These are phyloP conservation scores for Aciculosporium take DNA, from an alignment of 2,329 filamentous ascomycete species.

Conservation along the genomic window DNA sequence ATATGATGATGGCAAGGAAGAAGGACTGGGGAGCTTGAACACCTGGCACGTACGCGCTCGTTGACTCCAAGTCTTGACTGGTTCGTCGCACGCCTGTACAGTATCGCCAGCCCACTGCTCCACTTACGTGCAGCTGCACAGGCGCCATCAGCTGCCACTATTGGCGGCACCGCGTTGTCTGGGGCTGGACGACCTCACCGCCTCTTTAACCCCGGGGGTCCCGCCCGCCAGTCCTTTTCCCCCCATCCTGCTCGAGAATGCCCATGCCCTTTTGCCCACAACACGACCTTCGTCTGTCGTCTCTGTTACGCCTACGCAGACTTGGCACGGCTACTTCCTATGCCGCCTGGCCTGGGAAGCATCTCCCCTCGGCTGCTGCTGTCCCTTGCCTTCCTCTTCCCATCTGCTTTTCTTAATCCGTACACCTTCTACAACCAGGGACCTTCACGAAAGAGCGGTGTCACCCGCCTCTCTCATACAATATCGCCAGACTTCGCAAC, in stretches of 20 bases:
- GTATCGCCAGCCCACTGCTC: constrained; percentile 13
- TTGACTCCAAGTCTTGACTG: neutral
- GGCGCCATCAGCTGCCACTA: constrained; percentile 17
- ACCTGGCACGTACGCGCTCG: constrained; percentile 1
- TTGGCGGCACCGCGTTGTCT: constrained; percentile 21
- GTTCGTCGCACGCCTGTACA: constrained; percentile 10
- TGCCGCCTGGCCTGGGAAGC: constrained; percentile 3
- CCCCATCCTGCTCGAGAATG: constrained; percentile 7
- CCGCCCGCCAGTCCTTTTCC: constrained; percentile 7
- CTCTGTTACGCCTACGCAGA: constrained; percentile 1
- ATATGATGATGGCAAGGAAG: no score
- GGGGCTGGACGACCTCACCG: constrained; percentile 23
- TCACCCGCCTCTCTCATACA: constrained; percentile 24
- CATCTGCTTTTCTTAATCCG: constrained; percentile 4
- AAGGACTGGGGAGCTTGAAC: constrained; percentile 6
- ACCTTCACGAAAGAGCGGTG: constrained; percentile 29
- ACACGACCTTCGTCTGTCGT: constrained; percentile 2
- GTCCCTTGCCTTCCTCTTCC: constrained; percentile 1
- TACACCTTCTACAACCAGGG: constrained; percentile 18
- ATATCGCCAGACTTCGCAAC: constrained; percentile 19
- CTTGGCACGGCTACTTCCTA: constrained; percentile 5
- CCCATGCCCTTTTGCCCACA: constrained; percentile 3
- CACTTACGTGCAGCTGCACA: constrained; percentile 16
- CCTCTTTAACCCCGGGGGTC: constrained; percentile 22
- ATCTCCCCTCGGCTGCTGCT: neutral